These are phyloP conservation scores for Monoraphidium neglectum DNA, from an alignment of 139 green algal species.

Conservation along the genomic window DNA sequence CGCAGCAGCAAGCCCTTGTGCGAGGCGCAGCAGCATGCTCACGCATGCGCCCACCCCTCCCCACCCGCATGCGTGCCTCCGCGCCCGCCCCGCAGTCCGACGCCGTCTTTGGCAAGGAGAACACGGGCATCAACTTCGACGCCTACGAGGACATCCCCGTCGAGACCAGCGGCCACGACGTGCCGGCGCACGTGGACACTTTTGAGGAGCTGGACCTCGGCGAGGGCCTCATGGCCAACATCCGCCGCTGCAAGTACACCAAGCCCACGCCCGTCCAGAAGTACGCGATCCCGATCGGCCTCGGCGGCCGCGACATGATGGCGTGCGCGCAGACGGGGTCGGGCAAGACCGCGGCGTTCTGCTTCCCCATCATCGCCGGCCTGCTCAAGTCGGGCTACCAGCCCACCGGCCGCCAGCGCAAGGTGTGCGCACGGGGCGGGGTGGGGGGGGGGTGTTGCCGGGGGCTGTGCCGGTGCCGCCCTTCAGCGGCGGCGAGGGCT, in stretches of 20 bases:
- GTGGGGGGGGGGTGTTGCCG: too few relatives aligned
- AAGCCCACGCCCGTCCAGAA: constrained; percentile 98
- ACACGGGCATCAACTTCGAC: constrained; percentile 98
- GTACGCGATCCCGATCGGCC: constrained; percentile 96
- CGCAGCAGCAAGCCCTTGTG: not conserved
- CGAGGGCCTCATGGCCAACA: constrained; percentile 81
- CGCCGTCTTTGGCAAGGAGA: constrained; percentile 80
- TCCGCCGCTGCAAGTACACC: constrained; percentile 95
- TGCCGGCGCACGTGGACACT: constrained; percentile 75
- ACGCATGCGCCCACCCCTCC: too few relatives aligned
- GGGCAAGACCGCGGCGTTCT: constrained; percentile 98
- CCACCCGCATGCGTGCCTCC: too few relatives aligned
- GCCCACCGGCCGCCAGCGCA: constrained; percentile 50
- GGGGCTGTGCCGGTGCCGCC: too few relatives aligned
- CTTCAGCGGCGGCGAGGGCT: too few relatives aligned
- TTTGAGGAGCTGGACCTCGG: constrained; percentile 91
- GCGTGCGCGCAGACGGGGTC: constrained; percentile 96
- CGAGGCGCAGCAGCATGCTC: not conserved
- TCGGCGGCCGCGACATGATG: constrained; percentile 95
- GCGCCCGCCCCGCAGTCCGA: too few relatives aligned
- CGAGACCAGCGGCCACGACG: constrained; percentile 84
- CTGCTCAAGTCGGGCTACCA: constrained; percentile 76
- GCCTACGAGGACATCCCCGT: constrained; percentile 99
- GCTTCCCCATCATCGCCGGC: constrained; percentile 97
- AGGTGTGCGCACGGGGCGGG: not conserved